Conservation (phyloP, 2,329 filamentous ascomycete genomes). For the Nothophoma quercina region DNA sequence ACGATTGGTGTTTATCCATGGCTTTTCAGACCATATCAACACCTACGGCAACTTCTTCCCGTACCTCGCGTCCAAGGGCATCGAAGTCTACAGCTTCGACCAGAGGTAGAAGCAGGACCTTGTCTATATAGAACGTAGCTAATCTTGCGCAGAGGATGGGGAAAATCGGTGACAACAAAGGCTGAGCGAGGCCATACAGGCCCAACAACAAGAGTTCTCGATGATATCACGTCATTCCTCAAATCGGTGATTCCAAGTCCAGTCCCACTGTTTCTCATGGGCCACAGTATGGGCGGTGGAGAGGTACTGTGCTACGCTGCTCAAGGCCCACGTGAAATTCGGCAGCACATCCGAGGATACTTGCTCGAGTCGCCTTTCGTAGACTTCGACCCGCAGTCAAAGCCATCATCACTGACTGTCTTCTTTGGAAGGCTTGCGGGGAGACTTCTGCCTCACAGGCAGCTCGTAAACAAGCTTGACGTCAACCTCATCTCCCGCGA, state of each 20-base stretch:
- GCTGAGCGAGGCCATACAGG: slow-evolving; percentile 76
- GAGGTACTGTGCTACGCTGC: slow-evolving; percentile 71
- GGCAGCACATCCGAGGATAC: slow-evolving; percentile 72
- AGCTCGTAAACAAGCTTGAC: slow-evolving; percentile 72
- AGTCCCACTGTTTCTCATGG: slow-evolving; percentile 80
- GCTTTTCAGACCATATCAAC: slow-evolving; percentile 76
- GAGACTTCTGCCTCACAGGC: slow-evolving; percentile 70
- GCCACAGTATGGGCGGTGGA: slow-evolving; percentile 90
- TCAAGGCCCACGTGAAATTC: slow-evolving; percentile 59
- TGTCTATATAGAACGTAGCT: slow-evolving; percentile 4
- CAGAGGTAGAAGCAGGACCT: slow-evolving; percentile 62
- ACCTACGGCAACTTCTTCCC: slow-evolving; percentile 79
- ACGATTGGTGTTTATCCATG: slow-evolving; percentile 83
- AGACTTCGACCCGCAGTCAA: slow-evolving; percentile 69
- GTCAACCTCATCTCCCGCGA: slow-evolving; percentile 72
- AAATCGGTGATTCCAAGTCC: slow-evolving; percentile 62
- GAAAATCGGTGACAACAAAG: slow-evolving; percentile 69
- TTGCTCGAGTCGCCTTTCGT: slow-evolving; percentile 82
- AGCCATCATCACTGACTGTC: slow-evolving; percentile 71
- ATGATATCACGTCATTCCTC: slow-evolving; percentile 81
- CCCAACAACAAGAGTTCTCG: slow-evolving; percentile 73
- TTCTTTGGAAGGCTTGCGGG: slow-evolving; percentile 71
- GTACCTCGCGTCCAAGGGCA: slow-evolving; percentile 71
- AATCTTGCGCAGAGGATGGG: slow-evolving; percentile 73
- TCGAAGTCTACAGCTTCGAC: slow-evolving; percentile 80